A percentile compares a stretch with the other conserved stretches of the same genome.
phyloP scores from a whole-genome alignment of 192 early-diverging fungal species.

The Thamnidium elegans region DNA sequence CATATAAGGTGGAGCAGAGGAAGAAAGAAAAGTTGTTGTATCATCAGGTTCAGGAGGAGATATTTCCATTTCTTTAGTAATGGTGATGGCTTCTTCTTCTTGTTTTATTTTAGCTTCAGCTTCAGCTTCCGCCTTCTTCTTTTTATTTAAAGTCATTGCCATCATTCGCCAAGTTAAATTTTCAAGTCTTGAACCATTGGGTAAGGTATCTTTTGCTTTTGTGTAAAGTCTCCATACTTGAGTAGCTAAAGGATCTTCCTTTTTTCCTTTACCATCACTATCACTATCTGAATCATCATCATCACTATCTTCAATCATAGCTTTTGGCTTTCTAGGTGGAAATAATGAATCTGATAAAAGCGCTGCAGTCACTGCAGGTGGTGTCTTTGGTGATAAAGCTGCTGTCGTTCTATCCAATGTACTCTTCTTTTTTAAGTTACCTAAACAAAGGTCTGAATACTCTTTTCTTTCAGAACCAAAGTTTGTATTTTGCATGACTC shows the following conservation, averaged over 20 bases:
- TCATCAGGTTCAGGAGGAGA: conserved; percentile 33
- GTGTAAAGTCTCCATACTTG: conserved; percentile 75
- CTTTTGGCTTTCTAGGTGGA: conserved; percentile 29
- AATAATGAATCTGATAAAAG: conserved; percentile 37
- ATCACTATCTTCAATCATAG: not conserved
- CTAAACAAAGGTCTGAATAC: not conserved
- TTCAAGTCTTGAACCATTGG: conserved; percentile 75
- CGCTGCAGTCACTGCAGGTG: conserved; percentile 28
- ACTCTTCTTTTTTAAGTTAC: not conserved
- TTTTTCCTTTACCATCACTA: conserved; percentile 29
- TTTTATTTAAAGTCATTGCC: conserved; percentile 60
- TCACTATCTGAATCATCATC: conserved; percentile 21
- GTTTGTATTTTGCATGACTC: too few relatives aligned
- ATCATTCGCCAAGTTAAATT: conserved; percentile 86
- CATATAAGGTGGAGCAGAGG: conserved; percentile 39
- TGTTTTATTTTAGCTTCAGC: not conserved
- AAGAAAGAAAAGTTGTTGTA: conserved; percentile 30
- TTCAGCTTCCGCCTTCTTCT: conserved; percentile 16
- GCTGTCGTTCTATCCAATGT: not conserved
- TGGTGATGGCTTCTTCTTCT: not conserved
- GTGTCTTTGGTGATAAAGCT: conserved; percentile 3
- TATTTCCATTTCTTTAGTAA: too few relatives aligned
- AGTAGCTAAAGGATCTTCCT: conserved; percentile 54
- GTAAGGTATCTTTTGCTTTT: conserved; percentile 79
- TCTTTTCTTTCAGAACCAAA: too few relatives aligned